Conservation (phyloP, 805 yeast species). For the Candida orba region DNA sequence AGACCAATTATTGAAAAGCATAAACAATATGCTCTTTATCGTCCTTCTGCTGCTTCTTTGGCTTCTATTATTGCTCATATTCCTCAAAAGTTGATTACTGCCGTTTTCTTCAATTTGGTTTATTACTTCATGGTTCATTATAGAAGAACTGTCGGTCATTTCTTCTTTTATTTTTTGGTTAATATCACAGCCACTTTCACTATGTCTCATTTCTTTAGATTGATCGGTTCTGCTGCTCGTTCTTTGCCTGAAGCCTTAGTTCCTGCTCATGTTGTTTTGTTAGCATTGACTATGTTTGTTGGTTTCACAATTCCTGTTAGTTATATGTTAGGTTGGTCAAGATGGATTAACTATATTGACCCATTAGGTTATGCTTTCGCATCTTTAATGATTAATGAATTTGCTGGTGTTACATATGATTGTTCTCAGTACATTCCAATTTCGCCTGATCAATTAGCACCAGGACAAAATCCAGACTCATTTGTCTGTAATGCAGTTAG, state of each 20-base stretch:
- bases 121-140: conserved; percentile 52
- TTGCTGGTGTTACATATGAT: conserved; percentile 31
- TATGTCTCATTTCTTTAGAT: conserved; percentile 49
- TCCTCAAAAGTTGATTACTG: conserved; percentile 48
- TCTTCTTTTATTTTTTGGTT: conserved; percentile 43
- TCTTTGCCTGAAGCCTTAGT: conserved; percentile 48
- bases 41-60: conserved; percentile 68
- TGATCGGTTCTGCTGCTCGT: conserved; percentile 40
- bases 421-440: conserved; percentile 44
- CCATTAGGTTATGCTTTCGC: conserved; percentile 52
- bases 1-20: conserved; percentile 61
- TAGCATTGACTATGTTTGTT: conserved; percentile 40
- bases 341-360: conserved; percentile 53
- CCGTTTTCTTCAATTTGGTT: conserved; percentile 39
- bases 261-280: conserved; percentile 42
- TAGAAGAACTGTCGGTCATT: conserved; percentile 42
- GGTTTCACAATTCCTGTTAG: conserved; percentile 54
- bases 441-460: conserved; percentile 3
- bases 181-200: conserved; percentile 34
- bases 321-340: conserved; percentile 51
- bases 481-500: conserved; percentile 52
- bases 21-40: conserved; percentile 61
- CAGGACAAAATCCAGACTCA: conserved; percentile 22
- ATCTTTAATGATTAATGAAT: conserved; percentile 49
- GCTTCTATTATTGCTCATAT: conserved; percentile 54